These are phyloP conservation scores for Lycium barbarum DNA, from an alignment of 257 asterid species.

Conservation along the genomic window DNA sequence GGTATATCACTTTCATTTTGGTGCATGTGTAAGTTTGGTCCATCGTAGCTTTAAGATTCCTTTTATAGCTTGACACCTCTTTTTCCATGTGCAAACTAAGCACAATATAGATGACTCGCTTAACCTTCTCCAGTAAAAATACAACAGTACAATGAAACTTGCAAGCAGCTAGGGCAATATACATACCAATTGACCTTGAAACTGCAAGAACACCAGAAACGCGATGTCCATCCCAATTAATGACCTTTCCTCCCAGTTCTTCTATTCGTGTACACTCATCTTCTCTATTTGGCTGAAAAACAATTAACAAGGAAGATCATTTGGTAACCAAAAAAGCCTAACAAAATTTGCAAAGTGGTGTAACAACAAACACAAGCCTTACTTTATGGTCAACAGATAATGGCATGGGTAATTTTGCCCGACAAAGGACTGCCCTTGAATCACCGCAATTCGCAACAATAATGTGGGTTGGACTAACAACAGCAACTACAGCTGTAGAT, in stretches of 20 bases:
- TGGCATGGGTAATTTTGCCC: constrained; percentile 71
- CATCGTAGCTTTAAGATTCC: neutral
- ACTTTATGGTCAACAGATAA: constrained; percentile 84
- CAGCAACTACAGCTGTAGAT: constrained; percentile 86
- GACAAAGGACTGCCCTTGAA: constrained; percentile 82
- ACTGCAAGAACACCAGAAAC: constrained; percentile 82
- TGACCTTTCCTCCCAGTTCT: constrained; percentile 80
- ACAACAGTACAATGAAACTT: neutral
- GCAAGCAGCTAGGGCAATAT: neutral
- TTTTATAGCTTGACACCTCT: neutral
- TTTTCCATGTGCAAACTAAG: constrained; percentile 5
- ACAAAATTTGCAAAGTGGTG: neutral
- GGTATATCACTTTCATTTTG: neutral
- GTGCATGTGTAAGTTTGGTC: neutral
- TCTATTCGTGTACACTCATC: constrained; percentile 72
- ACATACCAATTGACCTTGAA: constrained; percentile 82
- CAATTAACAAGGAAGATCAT: neutral
- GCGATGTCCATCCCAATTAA: constrained; percentile 80
- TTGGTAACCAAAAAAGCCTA: neutral
- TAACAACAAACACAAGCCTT: constrained; percentile 20
- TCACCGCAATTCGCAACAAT: constrained; percentile 95
- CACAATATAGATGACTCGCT: constrained; percentile 4
- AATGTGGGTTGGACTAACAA: constrained; percentile 69
- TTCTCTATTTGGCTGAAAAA: constrained; percentile 68
- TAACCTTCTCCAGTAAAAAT: constrained; percentile 24